phyloP scores from a whole-genome alignment of 805 yeast species.

The Saccharomyces jurei region DNA sequence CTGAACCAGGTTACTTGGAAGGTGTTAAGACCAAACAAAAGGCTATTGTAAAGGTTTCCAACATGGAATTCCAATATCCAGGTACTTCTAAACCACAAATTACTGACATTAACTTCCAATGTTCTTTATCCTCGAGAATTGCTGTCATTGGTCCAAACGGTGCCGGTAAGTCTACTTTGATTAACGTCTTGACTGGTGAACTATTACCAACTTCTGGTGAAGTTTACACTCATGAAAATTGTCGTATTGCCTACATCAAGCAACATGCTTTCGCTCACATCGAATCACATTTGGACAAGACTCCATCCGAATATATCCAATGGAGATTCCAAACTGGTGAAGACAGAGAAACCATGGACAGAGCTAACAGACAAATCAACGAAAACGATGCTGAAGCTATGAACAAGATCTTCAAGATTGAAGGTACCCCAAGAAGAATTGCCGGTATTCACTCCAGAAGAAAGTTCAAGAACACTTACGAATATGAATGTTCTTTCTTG shows the following conservation, averaged over 20 bases:
- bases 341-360: conserved; percentile 99
- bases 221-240: conserved; percentile 98
- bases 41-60: conserved; percentile 96
- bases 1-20: conserved; percentile 99
- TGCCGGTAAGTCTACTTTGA: conserved; percentile 99
- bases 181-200: conserved; percentile 99
- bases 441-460: conserved; percentile 91
- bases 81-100: conserved; percentile 97
- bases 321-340: conserved; percentile 99
- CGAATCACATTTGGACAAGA: conserved; percentile 96
- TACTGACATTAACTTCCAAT: conserved; percentile 88
- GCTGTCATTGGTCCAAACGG: conserved; percentile 99
- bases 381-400: conserved; percentile 95
- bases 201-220: conserved; percentile 97
- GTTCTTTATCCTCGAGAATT: conserved; percentile 98
- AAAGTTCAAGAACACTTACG: conserved; percentile 99
- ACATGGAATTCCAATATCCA: conserved; percentile 99
- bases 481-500: conserved; percentile 95
- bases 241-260: conserved; percentile 99
- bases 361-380: conserved; percentile 97
- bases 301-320: conserved; percentile 99
- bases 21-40: conserved; percentile 99
- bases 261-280: conserved; percentile 99
- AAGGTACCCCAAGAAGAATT: conserved; percentile 97
- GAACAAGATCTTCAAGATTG: conserved; percentile 99